These are phyloP conservation scores for Emergomyces orientalis DNA, from an alignment of 2,329 filamentous ascomycete species.

Conservation along the genomic window DNA sequence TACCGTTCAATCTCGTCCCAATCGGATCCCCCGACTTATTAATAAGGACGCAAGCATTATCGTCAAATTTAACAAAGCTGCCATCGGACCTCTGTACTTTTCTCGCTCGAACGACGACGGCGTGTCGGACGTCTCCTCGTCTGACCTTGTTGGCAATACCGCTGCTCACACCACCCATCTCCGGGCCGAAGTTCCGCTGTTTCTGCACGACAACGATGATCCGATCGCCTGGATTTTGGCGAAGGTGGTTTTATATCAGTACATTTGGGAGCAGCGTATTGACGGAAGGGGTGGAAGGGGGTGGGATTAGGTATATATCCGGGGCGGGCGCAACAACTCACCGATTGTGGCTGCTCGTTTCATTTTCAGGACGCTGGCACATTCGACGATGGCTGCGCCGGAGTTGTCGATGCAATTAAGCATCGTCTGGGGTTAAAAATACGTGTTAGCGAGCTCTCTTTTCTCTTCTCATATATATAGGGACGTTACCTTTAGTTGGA, in stretches of 20 bases:
- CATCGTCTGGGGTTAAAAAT: slow-evolving; percentile 57
- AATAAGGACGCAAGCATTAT: slow-evolving; percentile 95
- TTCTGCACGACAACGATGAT: slow-evolving; percentile 98
- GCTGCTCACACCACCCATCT: slow-evolving; percentile 61
- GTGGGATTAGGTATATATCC: not conserved
- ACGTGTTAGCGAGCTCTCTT: not conserved
- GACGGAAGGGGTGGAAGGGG: not conserved
- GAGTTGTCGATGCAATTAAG: slow-evolving; percentile 99
- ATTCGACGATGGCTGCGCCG: slow-evolving; percentile 93
- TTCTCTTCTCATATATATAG: not conserved
- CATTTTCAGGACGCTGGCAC: slow-evolving; percentile 83
- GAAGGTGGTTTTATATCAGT: not conserved
- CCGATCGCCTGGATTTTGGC: slow-evolving; percentile 62
- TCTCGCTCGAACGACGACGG: slow-evolving; percentile 82
- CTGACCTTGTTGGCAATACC: slow-evolving; percentile 86
- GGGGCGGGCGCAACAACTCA: slow-evolving; percentile 36
- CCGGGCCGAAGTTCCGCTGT: slow-evolving; percentile 67
- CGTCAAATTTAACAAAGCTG: slow-evolving; percentile 84
- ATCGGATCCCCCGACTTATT: slow-evolving; percentile 96
- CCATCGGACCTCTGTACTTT: slow-evolving; percentile 85
- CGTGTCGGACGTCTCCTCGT: slow-evolving; percentile 91
- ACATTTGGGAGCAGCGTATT: no score
- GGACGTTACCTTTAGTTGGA: slow-evolving; percentile 67
- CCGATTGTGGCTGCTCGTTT: slow-evolving; percentile 79
- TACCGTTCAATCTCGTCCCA: slow-evolving; percentile 77